Conservation (phyloP, 129 eudicot genomes). For the Kitagawia praeruptora region DNA sequence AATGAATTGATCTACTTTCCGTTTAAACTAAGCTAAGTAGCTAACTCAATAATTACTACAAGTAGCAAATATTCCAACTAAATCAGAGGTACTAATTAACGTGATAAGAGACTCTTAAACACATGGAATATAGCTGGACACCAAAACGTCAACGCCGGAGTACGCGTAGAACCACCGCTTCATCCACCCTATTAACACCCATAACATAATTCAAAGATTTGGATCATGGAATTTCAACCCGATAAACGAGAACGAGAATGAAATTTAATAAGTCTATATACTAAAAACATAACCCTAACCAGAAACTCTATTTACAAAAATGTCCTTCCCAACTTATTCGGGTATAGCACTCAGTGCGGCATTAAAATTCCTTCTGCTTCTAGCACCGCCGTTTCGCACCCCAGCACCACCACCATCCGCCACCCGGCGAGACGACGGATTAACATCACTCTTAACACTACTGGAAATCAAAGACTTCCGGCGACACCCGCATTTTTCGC, state of each 20-base stretch:
- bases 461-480: not conserved
- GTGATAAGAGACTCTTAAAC: slow-evolving; percentile 8
- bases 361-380: slow-evolving; percentile 33
- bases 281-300: slow-evolving; percentile 6
- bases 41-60: not conserved
- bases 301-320: slow-evolving; percentile 22
- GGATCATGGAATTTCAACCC: not conserved
- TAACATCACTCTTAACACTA: not conserved
- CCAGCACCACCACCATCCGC: slow-evolving; percentile 29
- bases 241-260: not conserved
- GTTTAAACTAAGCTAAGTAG: not conserved
- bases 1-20: not conserved
- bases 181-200: not conserved
- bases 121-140: not conserved
- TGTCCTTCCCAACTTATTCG: slow-evolving; percentile 29
- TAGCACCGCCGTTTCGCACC: slow-evolving; percentile 18
- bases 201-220: not conserved
- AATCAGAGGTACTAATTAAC: slow-evolving; percentile 20
- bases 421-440: slow-evolving; percentile 32
- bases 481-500: slow-evolving; percentile 9
- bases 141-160: slow-evolving; percentile 4
- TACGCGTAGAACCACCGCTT: not conserved
- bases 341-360: slow-evolving; percentile 64
- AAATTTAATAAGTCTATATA: not conserved
- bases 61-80: not conserved